Conservation (phyloP, 352 stramenopile species). For the Pythium aphanidermatum region DNA sequence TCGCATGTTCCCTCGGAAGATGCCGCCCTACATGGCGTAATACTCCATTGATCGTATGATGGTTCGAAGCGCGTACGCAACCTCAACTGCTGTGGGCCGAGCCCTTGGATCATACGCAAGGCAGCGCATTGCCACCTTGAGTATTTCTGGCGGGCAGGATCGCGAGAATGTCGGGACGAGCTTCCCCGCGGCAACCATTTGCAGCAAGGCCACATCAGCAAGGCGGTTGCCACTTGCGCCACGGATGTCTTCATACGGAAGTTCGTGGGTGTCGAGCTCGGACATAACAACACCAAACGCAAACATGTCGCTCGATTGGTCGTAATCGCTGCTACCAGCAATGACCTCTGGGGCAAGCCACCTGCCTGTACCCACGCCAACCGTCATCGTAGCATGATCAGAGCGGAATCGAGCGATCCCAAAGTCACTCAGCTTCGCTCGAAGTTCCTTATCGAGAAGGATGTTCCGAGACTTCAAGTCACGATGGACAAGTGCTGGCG, state of each 20-base stretch:
- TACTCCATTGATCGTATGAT: constrained; percentile 21
- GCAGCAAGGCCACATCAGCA: constrained; percentile 30
- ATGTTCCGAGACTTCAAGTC: constrained; percentile 40
- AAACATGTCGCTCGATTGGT: constrained; percentile 31
- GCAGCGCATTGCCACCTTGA: constrained; percentile 26
- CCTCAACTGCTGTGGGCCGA: constrained; percentile 29
- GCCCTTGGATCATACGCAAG: constrained; percentile 21
- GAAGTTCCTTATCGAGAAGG: constrained; percentile 19
- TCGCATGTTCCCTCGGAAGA: constrained; percentile 7
- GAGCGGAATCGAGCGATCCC: constrained; percentile 29
- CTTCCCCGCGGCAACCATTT: constrained; percentile 30
- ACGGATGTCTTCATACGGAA: constrained; percentile 30
- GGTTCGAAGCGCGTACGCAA: constrained; percentile 25
- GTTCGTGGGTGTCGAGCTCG: constrained; percentile 36
- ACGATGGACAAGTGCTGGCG: constrained; percentile 28
- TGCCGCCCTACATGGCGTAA: constrained; percentile 12
- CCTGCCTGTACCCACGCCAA: constrained; percentile 24
- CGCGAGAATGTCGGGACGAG: constrained; percentile 26
- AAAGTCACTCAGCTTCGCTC: constrained; percentile 36
- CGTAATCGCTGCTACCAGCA: constrained; percentile 27
- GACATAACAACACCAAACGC: constrained; percentile 30
- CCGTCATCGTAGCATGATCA: constrained; percentile 30
- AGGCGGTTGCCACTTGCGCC: constrained; percentile 22
- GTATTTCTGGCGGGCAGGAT: constrained; percentile 20
- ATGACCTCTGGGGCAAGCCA: constrained; percentile 35